Conservation (phyloP, 306 rosid species). For the Geum urbanum region DNA sequence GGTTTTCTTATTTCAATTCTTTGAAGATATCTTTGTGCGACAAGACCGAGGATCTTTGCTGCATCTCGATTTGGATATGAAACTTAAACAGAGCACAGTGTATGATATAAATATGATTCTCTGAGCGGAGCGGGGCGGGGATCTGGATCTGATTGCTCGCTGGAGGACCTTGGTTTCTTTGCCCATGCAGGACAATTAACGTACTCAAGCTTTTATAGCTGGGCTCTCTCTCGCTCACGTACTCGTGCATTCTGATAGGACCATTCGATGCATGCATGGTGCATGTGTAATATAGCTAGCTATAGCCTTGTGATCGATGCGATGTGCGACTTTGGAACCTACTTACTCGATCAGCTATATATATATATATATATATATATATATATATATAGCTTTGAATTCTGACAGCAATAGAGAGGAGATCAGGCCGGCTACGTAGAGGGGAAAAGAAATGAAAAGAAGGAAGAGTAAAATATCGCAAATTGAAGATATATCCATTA, state of each 20-base stretch:
- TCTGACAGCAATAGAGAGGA: not conserved
- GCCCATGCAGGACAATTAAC: no score
- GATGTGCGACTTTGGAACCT: not conserved
- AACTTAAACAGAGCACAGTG: not conserved
- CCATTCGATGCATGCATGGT: not conserved
- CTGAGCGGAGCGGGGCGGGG: not conserved
- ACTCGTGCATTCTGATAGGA: conserved; percentile 5
- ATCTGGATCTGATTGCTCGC: not conserved
- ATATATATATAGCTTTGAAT: conserved; percentile 2
- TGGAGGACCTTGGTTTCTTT: not conserved
- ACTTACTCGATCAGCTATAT: not conserved
- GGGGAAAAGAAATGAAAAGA: no score
- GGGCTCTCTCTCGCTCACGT: not conserved
- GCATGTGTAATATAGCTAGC: no score
- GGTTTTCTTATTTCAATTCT: not conserved
- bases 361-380: no score
- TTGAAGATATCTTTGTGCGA: not conserved
- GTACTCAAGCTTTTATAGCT: no score
- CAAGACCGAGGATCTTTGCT: conserved; percentile 6
- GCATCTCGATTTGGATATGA: conserved; percentile 3
- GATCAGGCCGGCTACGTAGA: no score
- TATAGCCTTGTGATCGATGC: not conserved
- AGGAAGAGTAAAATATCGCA: no score
- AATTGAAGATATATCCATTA: no score
- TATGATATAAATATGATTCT: not conserved